Evolutionary conservation across 108 stramenopile species (phyloP), one percentile per base, ranked within the genome.

Genomic region (Skeletonema tropicum): DNA sequence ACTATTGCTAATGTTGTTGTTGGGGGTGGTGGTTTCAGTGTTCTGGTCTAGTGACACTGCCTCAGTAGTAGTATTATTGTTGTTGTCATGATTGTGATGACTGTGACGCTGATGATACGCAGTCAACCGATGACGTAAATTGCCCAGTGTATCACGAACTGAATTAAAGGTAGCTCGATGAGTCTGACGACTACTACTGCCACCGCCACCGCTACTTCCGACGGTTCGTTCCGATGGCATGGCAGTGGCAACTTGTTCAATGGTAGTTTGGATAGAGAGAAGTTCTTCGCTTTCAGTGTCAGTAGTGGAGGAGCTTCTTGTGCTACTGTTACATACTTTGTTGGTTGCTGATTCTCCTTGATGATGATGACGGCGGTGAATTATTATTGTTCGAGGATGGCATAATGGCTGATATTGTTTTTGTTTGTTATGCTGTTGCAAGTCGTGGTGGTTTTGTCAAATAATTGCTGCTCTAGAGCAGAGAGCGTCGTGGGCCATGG

Each of bases 121-220:
- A 15, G 77, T 65, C 25, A 86, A 64, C 5, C 85, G 85, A 42
- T 42, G 21, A 13, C 86, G 84, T 25, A 88, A 73, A 68, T 62
- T 84, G 0, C 79, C 77, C 60, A 90, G 64, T 10, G 83, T 83
- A 66, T 75, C 77, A 11, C 74, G 68, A 23, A 90, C 77, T 29
- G 87, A 88, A 57, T 90, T 85, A 60, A 88, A 90, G 5, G 78
- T 69, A 6, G 90, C 90, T 30, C 90, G 61, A 39, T 39, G 9
- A 21, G 0, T 57, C 9, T 41, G 13, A 41, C 11, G 39, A 41
- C 11, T 41, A 2, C 11, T 41, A 12, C 33, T 35, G 33, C 33
- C 33, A 29, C 26, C 26, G 26, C 26, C 2, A 29, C 26, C 2
- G 2, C 26, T 29, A 29, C 26, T 29, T 0, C 7, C 7, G 7